Evolutionary conservation across 2,329 filamentous ascomycete genomes (phyloP), one percentile per base, ranked within the genome.

Genomic region (Fusarium sp.): DNA sequence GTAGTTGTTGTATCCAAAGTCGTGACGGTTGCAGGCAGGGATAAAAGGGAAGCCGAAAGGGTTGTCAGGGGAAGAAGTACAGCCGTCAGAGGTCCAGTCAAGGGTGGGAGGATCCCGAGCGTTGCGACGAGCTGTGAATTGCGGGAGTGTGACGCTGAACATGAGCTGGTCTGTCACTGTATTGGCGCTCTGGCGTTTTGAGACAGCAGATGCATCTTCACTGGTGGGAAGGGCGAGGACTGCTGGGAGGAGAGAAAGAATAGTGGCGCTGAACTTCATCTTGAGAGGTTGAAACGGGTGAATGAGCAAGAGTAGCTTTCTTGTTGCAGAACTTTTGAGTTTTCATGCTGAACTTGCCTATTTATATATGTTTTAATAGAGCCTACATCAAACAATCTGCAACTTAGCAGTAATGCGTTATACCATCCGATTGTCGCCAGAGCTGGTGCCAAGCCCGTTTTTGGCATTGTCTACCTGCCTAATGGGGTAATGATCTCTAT

Each of bases 1-100:
- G 73, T 82, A 87, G 76, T 88, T 88, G 18, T 80, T 77, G 72
- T 86, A 86, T 2, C 85, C 85, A 73, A 88, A 88, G 70, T 88
- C 86, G 62, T 88, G 86, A 8, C 86, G 83, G 61, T 84, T 75
- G 77, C 85, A 86, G 13, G 79, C 81, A 0, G 78, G 80, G 4
- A 75, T 26, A 38, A 83, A 85, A 12, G 80, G 76, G 70, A 82
- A 85, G 3, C 79, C 78, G 31, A 80, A 78, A 1, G 82, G 82
- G 65, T 82, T 83, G 50, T 83, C 79, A 1, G 81, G 81, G 3
- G 81, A 80, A 1, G 66, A 71, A 6, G 79, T 80, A 77, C 82
- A 84, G 44, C 78, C 80, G 52, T 84, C 81, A 2, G 81, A 81
- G 6, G 67, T 62, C 82, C 81, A 84, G 74, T 80, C 73, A 1